phyloP scores from a whole-genome alignment of 2,329 filamentous ascomycete species.

The Cercospora sojina region DNA sequence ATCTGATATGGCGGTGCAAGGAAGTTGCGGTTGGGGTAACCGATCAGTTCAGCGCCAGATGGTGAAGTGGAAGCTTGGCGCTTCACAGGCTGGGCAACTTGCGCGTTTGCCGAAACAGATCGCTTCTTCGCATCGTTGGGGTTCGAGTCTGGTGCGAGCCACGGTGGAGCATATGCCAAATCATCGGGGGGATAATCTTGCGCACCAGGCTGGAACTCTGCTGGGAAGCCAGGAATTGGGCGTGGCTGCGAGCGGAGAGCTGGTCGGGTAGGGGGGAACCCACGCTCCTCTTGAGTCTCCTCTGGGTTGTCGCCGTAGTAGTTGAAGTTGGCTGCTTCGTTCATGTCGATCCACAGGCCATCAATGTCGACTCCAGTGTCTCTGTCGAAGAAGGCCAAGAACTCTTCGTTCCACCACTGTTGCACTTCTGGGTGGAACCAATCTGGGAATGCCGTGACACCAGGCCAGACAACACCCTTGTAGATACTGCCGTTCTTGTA shows the following conservation, averaged over 20 bases:
- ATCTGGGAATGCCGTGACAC: slow-evolving; percentile 53
- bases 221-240: slow-evolving; percentile 66
- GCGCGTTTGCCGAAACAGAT: not conserved
- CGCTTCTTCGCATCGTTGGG: slow-evolving; percentile 25
- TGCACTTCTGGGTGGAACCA: slow-evolving; percentile 69
- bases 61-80: slow-evolving; percentile 20
- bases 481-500: slow-evolving; percentile 54
- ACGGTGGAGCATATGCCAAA: slow-evolving; percentile 30
- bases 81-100: slow-evolving; percentile 5
- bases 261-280: slow-evolving; percentile 61
- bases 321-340: slow-evolving; percentile 53
- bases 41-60: slow-evolving; percentile 18
- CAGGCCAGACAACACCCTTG: slow-evolving; percentile 74
- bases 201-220: slow-evolving; percentile 60
- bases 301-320: slow-evolving; percentile 40
- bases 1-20: slow-evolving; percentile 65
- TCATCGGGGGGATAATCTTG: slow-evolving; percentile 29
- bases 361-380: slow-evolving; percentile 70
- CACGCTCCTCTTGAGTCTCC: slow-evolving; percentile 40
- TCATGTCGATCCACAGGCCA: slow-evolving; percentile 69
- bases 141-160: slow-evolving; percentile 41
- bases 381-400: slow-evolving; percentile 62
- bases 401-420: slow-evolving; percentile 67
- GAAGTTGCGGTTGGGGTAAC: slow-evolving; percentile 47
- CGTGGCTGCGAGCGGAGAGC: slow-evolving; percentile 61